Percentiles rank a stretch among this genome's conserved stretches.
phyloP scores from a whole-genome alignment of 768 basidiomycete genomes.

The Hypholoma fasciculare region DNA sequence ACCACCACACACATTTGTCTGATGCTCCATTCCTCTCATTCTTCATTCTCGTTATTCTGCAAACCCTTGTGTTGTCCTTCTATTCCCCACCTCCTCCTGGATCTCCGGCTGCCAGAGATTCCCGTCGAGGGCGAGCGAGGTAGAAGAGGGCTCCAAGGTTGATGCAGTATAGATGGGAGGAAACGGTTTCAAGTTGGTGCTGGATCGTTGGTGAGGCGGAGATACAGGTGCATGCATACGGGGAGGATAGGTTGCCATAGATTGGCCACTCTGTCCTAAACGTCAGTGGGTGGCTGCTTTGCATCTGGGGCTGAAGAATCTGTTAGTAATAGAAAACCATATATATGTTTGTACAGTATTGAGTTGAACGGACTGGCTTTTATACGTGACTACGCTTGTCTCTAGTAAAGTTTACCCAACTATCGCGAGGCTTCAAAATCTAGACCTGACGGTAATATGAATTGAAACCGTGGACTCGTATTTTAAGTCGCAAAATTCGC shows the following conservation, averaged over 20 bases:
- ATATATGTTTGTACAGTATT: background rate
- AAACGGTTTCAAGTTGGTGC: background rate
- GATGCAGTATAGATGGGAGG: background rate
- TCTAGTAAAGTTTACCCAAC: too few relatives aligned
- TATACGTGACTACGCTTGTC: background rate
- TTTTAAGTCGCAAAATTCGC: too few relatives aligned
- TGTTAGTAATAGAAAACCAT: background rate
- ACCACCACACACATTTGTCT: background rate
- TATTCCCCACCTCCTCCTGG: constrained; percentile 54
- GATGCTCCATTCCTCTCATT: background rate
- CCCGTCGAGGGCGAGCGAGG: constrained; percentile 56
- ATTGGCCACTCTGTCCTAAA: background rate
- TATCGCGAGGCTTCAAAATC: too few relatives aligned
- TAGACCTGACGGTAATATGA: too few relatives aligned
- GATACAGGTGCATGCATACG: background rate
- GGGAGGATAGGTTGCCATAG: background rate
- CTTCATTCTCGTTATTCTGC: background rate
- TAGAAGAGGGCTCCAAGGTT: constrained; percentile 26
- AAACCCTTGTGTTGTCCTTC: constrained; percentile 64
- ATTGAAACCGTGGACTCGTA: too few relatives aligned
- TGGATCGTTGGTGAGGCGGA: background rate
- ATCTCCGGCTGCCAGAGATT: constrained; percentile 23
- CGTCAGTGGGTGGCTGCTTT: background rate
- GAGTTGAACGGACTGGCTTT: background rate
- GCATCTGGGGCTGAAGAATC: background rate